A percentile compares a stretch with the other conserved stretches of the same genome.
These are phyloP conservation scores for Ganoderma sinense DNA, from an alignment of 1,284 basidiomycete species.

Conservation along the genomic window DNA sequence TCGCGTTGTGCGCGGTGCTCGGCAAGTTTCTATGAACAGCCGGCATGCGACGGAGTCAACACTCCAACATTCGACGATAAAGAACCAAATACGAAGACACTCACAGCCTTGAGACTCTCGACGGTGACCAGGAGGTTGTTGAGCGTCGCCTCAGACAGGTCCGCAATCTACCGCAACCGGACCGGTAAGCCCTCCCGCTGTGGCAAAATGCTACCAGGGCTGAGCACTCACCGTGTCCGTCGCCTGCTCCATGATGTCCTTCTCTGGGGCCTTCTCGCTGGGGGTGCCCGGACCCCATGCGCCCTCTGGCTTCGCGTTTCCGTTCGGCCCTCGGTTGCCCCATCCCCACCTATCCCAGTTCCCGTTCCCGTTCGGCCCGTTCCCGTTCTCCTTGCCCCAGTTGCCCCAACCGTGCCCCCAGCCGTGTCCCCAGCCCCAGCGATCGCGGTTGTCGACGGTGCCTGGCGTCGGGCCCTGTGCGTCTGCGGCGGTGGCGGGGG, in stretches of 20 bases:
- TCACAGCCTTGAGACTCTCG: slow-evolving; percentile 65
- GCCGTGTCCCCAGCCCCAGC: slow-evolving; percentile 19
- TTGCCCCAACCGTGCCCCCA: slow-evolving; percentile 12
- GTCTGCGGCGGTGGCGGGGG: not conserved
- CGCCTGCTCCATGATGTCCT: slow-evolving; percentile 56
- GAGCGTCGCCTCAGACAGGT: slow-evolving; percentile 74
- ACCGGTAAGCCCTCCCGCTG: slow-evolving; percentile 1
- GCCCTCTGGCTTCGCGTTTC: slow-evolving; percentile 26
- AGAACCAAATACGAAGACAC: slow-evolving; percentile 33
- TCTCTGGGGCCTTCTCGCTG: slow-evolving; percentile 48
- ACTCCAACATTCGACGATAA: not conserved
- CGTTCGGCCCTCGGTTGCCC: slow-evolving; percentile 6
- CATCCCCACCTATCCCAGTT: slow-evolving; percentile 23
- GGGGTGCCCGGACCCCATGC: slow-evolving; percentile 36
- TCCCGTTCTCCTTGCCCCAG: slow-evolving; percentile 9
- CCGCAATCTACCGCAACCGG: slow-evolving; percentile 54
- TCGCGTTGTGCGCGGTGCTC: slow-evolving; percentile 65
- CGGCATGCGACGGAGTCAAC: not conserved
- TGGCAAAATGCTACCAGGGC: not conserved
- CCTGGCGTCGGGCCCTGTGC: slow-evolving; percentile 28
- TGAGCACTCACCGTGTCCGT: slow-evolving; percentile 58
- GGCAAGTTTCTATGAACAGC: slow-evolving; percentile 59
- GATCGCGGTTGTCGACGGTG: slow-evolving; percentile 32
- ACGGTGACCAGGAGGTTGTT: slow-evolving; percentile 64
- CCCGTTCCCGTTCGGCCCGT: not conserved